phyloP scores from a whole-genome alignment of 305 asterid genomes.

The Fraxinus paxiana region DNA sequence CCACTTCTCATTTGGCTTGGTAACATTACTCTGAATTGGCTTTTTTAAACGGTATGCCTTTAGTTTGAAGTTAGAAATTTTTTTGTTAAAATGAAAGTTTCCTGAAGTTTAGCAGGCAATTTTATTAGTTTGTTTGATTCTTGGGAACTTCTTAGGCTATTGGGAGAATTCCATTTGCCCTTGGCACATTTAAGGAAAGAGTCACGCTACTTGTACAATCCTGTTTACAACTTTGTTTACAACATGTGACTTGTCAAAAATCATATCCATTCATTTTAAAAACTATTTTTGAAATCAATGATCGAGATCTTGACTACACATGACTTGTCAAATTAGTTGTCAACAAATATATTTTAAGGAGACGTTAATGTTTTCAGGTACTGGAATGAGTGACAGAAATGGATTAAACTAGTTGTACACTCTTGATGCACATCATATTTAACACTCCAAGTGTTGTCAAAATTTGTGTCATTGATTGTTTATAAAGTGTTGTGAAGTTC shows the following conservation, averaged over 20 bases:
- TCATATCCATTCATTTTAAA: too few relatives aligned
- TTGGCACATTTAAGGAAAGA: neutral
- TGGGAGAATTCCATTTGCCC: neutral
- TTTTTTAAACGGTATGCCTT: conserved; percentile 16
- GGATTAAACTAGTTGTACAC: neutral
- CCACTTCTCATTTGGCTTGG: conserved; percentile 51
- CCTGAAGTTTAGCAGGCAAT: neutral
- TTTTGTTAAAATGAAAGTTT: neutral
- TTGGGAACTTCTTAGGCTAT: neutral
- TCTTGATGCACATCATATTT: neutral
- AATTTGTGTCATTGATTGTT: neutral
- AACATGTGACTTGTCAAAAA: neutral
- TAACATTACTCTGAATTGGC: conserved; percentile 39
- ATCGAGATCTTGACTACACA: neutral
- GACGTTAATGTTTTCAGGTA: neutral
- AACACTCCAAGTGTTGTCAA: neutral
- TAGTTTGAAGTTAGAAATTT: neutral
- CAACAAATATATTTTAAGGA: neutral
- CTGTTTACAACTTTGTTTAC: neutral
- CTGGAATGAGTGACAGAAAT: neutral
- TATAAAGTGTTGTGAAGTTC: too few relatives aligned
- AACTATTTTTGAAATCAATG: neutral
- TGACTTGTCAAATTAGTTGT: neutral
- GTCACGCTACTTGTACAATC: neutral
- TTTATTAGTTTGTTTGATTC: neutral